Base-by-base conservation (phyloP, 2,329 filamentous ascomycete species). In the Didymella pomorum region DNA sequence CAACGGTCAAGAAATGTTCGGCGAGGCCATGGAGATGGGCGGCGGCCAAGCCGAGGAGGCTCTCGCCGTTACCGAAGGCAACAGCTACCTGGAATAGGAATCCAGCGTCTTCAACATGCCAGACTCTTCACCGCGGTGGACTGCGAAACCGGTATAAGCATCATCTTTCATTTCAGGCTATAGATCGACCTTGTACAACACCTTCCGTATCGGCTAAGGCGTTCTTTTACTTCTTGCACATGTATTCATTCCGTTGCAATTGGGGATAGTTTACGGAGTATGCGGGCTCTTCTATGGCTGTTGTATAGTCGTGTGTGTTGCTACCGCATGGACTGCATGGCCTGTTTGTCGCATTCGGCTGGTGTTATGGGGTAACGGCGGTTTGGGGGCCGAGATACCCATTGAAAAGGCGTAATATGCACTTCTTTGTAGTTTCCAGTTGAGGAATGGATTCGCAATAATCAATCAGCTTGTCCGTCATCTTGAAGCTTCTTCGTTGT, bases 1-100 rank as follows among this genome's bases (percentile, higher is more conserved):
- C 31, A 76, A 70, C 50, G 71, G 69, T 12, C 69, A 75, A 33
- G 75, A 76, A 59, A 71, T 76, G 68, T 76, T 76, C 52, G 71
- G 71, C 25, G 74, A 76, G 39, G 62, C 71, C 28, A 72, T 75
- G 67, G 74, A 76, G 45, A 68, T 68, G 49, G 71, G 67, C 26
- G 73, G 72, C 23, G 71, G 74, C 35, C 75, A 77, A 52, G 75
- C 73, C 8, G 75, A 76, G 50, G 75, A 77, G 54, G 75, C 75
- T 16, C 57, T 77, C 52, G 74, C 74, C 48, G 67, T 74, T 3
- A 76, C 75, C 3, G 75, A 74, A 58, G 66, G 66, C 33, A 72
- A 71, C 58, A 68, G 65, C 44, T 75, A 74, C 52, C 63, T 73
- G 65, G 71, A 75, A 23, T 76, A 72, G 68, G 50, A 52, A 41